Percentiles rank a stretch among this genome's conserved stretches.
Conservation (phyloP, 768 basidiomycete genomes). For the Kwoniella botswanensis region DNA sequence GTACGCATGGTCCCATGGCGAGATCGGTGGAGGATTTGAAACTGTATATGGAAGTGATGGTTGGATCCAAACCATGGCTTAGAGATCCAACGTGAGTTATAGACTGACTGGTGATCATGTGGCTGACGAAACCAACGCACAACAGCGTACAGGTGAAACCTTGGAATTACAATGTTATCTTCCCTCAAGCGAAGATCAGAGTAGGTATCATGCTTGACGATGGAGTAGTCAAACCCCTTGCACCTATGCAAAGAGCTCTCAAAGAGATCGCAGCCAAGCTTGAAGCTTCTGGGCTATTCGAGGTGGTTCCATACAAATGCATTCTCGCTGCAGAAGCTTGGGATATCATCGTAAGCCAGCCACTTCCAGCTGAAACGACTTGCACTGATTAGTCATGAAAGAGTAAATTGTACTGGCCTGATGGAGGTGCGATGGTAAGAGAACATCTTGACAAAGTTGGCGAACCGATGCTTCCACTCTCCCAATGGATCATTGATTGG, state of each 20-base stretch:
- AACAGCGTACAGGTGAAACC: constrained; percentile 1
- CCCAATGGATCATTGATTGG: constrained; percentile 39
- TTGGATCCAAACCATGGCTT: constrained; percentile 2
- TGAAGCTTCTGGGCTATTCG: constrained; percentile 5
- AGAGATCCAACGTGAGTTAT: constrained; percentile 6
- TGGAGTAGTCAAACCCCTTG: constrained; percentile 40
- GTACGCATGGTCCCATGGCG: neutral
- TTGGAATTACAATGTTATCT: neutral
- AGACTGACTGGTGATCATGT: no score
- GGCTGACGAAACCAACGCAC: no score
- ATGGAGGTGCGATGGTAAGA: constrained; percentile 28
- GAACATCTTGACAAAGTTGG: constrained; percentile 16
- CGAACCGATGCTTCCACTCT: constrained; percentile 42
- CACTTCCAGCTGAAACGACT: neutral
- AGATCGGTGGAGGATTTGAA: neutral
- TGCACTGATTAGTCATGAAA: neutral
- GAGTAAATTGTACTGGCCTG: constrained; percentile 33
- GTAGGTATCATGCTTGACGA: constrained; percentile 45
- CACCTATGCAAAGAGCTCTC: constrained; percentile 56
- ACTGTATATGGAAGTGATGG: neutral
- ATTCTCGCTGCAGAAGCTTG: constrained; percentile 22
- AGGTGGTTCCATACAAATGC: constrained; percentile 17
- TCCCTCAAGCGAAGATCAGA: constrained; percentile 3
- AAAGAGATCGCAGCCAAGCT: constrained; percentile 41
- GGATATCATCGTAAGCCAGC: constrained; percentile 19